Percentiles rank a stretch among this genome's conserved stretches.
These are phyloP conservation scores for Neurospora sp. DNA, from an alignment of 495 filamentous ascomycete species.

Conservation along the genomic window DNA sequence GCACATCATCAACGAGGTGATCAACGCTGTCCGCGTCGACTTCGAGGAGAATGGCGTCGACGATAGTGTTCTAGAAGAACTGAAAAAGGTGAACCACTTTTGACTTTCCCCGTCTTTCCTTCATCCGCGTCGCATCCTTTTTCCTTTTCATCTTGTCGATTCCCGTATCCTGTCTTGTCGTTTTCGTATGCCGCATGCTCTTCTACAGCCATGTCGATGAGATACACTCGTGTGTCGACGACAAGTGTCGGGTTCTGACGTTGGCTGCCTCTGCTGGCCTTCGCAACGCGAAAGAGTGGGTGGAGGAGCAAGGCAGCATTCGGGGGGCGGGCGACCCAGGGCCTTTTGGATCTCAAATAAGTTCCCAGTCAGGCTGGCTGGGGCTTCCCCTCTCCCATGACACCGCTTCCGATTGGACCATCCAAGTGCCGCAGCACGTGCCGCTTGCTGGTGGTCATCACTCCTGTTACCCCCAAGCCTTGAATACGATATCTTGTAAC, in stretches of 20 bases:
- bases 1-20: constrained; percentile 84
- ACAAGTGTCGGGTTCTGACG: constrained; percentile 10
- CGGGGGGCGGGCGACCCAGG: constrained; percentile 38
- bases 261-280: constrained; percentile 4
- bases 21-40: constrained; percentile 77
- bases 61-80: constrained; percentile 68
- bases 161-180: neutral
- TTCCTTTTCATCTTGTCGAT: constrained; percentile 9
- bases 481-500: neutral
- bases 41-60: constrained; percentile 96
- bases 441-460: neutral
- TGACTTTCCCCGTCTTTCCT: constrained; percentile 2
- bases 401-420: constrained; percentile 19
- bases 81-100: constrained; percentile 61
- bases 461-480: neutral
- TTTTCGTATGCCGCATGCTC: neutral
- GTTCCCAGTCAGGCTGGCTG: constrained; percentile 9
- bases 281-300: constrained; percentile 19
- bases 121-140: constrained; percentile 8
- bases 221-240: constrained; percentile 1
- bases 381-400: constrained; percentile 4
- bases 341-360: constrained; percentile 45
- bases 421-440: constrained; percentile 19
- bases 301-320: constrained; percentile 32
- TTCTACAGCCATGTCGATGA: neutral